Evolutionary conservation across 805 yeast species (phyloP).

Genomic region (Cyberlindnera galapagoensis): DNA sequence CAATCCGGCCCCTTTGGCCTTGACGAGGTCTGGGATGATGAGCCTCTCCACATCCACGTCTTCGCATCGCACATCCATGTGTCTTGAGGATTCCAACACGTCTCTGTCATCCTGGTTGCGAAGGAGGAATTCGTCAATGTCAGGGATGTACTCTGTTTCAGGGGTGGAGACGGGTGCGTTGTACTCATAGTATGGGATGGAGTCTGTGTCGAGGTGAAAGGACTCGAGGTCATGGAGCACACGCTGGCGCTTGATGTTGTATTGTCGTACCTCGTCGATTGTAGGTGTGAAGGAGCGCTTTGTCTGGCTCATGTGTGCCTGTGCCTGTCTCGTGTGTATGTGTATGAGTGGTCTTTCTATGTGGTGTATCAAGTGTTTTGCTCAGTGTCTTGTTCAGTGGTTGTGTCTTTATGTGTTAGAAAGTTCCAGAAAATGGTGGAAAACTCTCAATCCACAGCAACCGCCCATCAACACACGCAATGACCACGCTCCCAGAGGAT

Average conservation of each 20-base stretch:
- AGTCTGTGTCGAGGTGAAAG: conserved; percentile 14
- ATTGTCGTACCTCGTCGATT: conserved; percentile 18
- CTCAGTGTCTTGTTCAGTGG: too few relatives aligned
- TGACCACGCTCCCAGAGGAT: conserved; percentile 12
- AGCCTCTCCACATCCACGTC: conserved; percentile 4
- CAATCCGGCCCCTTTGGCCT: conserved; percentile 2
- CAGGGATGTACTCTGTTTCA: conserved; percentile 12
- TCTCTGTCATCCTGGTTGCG: conserved; percentile 19
- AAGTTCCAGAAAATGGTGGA: too few relatives aligned
- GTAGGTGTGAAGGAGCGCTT: conserved; percentile 16
- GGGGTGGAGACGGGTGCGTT: conserved; percentile 8
- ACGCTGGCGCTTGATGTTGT: conserved; percentile 29
- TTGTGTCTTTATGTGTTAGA: too few relatives aligned
- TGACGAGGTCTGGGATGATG: conserved; percentile 9
- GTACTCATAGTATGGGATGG: conserved; percentile 3
- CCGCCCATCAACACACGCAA: too few relatives aligned
- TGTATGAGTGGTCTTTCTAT: too few relatives aligned
- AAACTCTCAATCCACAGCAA: too few relatives aligned
- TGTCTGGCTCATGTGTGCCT: too few relatives aligned
- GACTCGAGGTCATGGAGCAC: conserved; percentile 29
- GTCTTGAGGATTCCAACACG: conserved; percentile 13
- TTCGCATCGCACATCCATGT: too few relatives aligned
- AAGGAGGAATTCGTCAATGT: conserved; percentile 19
- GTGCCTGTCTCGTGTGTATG: too few relatives aligned
- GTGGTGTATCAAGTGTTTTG: too few relatives aligned